Evolutionary conservation across 139 green algal species (phyloP).

Genomic region (Chlorokybus atmophyticus): DNA sequence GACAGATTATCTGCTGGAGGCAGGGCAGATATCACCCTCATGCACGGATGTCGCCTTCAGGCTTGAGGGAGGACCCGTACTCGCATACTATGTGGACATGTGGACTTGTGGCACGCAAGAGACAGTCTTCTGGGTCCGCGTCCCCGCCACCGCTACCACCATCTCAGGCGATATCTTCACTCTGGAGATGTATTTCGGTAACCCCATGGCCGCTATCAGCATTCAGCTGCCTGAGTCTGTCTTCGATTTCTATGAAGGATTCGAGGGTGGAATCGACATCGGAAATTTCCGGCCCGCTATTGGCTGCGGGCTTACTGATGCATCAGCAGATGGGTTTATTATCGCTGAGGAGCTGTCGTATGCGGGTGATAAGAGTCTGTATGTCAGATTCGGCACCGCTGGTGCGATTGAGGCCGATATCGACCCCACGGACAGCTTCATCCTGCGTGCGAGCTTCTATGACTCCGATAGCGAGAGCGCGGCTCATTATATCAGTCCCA

Average conservation of each 20-base stretch:
- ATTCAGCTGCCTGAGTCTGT: background rate
- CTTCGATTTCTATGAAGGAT: constrained; percentile 14
- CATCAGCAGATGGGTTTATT: background rate
- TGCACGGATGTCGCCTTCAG: too few species aligned
- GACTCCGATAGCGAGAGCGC: constrained; percentile 1
- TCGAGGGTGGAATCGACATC: constrained; percentile 3
- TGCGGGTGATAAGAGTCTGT: background rate
- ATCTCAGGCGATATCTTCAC: background rate
- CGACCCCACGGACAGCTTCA: constrained; percentile 1
- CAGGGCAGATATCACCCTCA: too few species aligned
- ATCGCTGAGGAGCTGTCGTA: background rate
- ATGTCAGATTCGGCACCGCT: background rate
- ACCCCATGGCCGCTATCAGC: background rate
- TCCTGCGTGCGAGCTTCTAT: constrained; percentile 8
- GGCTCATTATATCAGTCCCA: constrained; percentile 10
- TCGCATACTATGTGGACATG: too few species aligned
- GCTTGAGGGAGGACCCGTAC: too few species aligned
- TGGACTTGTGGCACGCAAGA: constrained; percentile 7
- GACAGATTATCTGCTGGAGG: too few species aligned
- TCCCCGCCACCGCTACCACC: background rate
- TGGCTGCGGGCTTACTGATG: background rate
- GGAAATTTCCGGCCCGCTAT: background rate
- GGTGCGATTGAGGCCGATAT: background rate
- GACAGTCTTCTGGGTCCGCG: constrained; percentile 16
- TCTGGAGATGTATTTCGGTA: constrained; percentile 19